Base-by-base conservation (phyloP, 2,329 filamentous ascomycete genomes). In the Phaeoacremonium minimum region DNA sequence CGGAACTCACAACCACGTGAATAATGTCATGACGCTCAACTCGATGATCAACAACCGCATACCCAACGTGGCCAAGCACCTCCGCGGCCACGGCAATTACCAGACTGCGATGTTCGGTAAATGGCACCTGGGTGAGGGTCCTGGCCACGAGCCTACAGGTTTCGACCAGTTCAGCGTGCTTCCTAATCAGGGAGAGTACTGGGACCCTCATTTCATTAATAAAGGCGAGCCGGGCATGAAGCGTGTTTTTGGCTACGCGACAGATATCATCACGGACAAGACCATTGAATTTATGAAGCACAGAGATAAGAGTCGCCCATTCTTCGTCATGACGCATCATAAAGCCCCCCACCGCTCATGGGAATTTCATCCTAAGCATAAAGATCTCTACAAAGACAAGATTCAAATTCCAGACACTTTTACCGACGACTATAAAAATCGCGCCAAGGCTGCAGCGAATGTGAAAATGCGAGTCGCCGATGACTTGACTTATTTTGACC, bases 281-380 rank as follows among this genome's bases (percentile, higher is more conserved):
- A 63, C 56, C 16, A 42, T 75, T 5, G 46, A 63, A 17, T 72
- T 57, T 46, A 61, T 73, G 14, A 47, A 55, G 22, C 38, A 33
- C 3, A 44, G 52, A 9, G 52, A 60, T 15, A 52, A 57, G 7
- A 53, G 57, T 28, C 55, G 56, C 37, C 70, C 70, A 0, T 75
- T 75, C 50, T 75, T 74, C 46, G 45, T 73, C 30, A 75, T 76
- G 71, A 75, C 69, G 46, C 72, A 75, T 43, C 71, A 76, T 48
- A 76, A 76, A 44, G 72, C 72, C 1, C 71, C 72, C 0, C 72
- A 76, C 43, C 58, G 70, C 4, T 63, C 58, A 12, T 75, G 72
- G 71, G 70, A 75, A 44, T 72, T 56, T 36, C 55, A 75, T 39
- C 45, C 57, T 6, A 69, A 69, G 42, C 67, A 76, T 50, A 67